Evolutionary conservation across 75 land plant genomes (phyloP), one percentile per base, ranked within the genome.

Genomic region (Picea glauca): DNA sequence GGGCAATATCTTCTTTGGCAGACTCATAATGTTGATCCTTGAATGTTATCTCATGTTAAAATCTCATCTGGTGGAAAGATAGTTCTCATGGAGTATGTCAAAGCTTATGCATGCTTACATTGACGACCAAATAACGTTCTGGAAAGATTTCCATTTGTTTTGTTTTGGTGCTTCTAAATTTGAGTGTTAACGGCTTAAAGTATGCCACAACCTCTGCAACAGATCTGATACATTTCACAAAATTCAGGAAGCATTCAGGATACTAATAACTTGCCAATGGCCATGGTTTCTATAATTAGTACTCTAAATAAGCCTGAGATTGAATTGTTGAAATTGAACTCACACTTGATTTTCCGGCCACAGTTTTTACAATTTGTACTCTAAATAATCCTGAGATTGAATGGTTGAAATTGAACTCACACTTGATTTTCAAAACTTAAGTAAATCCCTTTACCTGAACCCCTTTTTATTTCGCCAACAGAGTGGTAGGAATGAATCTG

Each of bases 51-150:
- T 46, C 7, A 46, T 46, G 54, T 46, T 46, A 46, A 7, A 46
- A 46, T 46, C 54, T 46, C 54, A 46, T 46, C 9, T 7, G 54
- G 7, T 46, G 9, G 9, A 46, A 7, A 5, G 54, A 46, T 5
- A 46, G 54, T 46, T 46, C 54, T 8, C 9, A 46, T 15, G 40
- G 5, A 70, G 31, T n/a, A 70, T 70, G 54, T 70, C 74, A 66
- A 23, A 75, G 14, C 17, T 40, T 30, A 33, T 7, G 56, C 31
- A 58, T 60, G 43, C 88, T 85, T 91, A 96, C 98, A n/a, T 84
- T 86, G 79, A 87, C 79, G 31, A 96, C 88, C 26, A 96, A 87
- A 75, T 96, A 96, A 43, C 85, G 83, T 75, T 96, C 92, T 17
- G 96, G 91, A 2, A 84, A 67, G 0, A 93, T 62, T 57, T 90